Evolutionary conservation across 78 protist species (phyloP), one percentile per base, ranked within the genome.

Genomic region (Mastigamoeba balamuthi): DNA sequence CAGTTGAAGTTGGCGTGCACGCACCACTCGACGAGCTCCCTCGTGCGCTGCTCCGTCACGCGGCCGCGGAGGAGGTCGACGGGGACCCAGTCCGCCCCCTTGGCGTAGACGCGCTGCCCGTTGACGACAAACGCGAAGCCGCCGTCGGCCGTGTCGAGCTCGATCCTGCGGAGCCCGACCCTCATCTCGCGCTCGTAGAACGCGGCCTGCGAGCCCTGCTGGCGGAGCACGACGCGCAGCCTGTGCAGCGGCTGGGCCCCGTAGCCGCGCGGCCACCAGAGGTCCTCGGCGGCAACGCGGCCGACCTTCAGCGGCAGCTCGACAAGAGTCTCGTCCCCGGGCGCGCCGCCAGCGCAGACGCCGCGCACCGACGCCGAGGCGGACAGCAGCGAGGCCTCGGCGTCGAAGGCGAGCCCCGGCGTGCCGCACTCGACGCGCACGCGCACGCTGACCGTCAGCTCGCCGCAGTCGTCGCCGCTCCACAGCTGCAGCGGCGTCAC

Each of bases 31-130:
- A 82, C 33, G 7, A 74, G 80, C 40, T 40, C 38, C 6, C 27
- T 23, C 0, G 30, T 6, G 28, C 28, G 40, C 8, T 52, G 27
- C 7, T 52, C 40, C 3, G 33, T 66, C 39, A 84, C 76, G 27
- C 88, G 1, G 2, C 65, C 76, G 37, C 68, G 23, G 39, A 84
- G 71, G 41, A 43, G 69, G 29, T 84, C 88, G 1, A 69, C 75
- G 6, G 88, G 88, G 3, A 84, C 74, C 88, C 88, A 84, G 43
- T 84, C 82, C 1, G 82, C 83, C 30, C 88, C 88, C n/a, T 78
- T 72, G 8, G 79, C 76, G 71, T 76, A 84, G 6, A 78, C 41
- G 39, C 65, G 17, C 2, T 48, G 17, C 17, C 58, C 58, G 58
- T 48, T 48, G 17, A 48, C 58, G 17, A 48, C 58, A 48, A 48